Percentiles rank a stretch among this genome's conserved stretches.
phyloP scores from a whole-genome alignment of 495 filamentous ascomycete genomes.

The Chaetomium tenue region DNA sequence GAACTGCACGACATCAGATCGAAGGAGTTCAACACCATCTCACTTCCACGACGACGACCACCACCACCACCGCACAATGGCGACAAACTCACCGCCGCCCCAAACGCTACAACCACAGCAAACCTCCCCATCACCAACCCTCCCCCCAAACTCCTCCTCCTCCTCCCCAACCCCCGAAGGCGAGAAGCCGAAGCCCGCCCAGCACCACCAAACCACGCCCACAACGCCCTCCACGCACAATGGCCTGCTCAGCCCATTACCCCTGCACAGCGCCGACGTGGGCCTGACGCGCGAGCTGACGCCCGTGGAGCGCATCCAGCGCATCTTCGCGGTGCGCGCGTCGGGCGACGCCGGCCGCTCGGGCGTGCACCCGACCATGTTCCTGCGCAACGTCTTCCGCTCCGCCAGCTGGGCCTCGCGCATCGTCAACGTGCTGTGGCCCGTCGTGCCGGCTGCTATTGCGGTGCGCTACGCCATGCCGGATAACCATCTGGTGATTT shows the following conservation, averaged over 20 bases:
- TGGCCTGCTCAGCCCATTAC: constrained; percentile 1
- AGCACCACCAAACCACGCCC: background rate
- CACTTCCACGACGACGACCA: background rate
- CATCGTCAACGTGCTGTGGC: constrained; percentile 52
- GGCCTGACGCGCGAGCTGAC: constrained; percentile 3
- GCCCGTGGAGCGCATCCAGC: constrained; percentile 8
- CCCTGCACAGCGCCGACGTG: constrained; percentile 16
- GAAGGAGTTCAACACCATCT: background rate
- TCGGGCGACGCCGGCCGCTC: constrained; percentile 47
- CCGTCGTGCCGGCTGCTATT: constrained; percentile 54
- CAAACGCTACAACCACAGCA: background rate
- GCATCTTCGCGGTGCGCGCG: constrained; percentile 23
- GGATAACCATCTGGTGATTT: constrained; percentile 50
- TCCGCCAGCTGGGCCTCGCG: constrained; percentile 44
- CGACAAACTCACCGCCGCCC: background rate
- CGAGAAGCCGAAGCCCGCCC: background rate
- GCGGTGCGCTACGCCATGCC: constrained; percentile 44
- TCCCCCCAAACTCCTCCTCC: background rate
- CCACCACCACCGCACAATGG: background rate
- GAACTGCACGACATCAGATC: background rate
- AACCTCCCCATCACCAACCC: background rate
- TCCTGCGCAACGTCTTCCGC: constrained; percentile 43
- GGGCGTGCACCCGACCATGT: constrained; percentile 46
- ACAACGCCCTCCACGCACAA: background rate
- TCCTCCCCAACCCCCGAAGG: constrained; percentile 8